These are phyloP conservation scores for Mrakiaceae sp. DNA, from an alignment of 1,284 basidiomycete genomes.

Conservation along the genomic window DNA sequence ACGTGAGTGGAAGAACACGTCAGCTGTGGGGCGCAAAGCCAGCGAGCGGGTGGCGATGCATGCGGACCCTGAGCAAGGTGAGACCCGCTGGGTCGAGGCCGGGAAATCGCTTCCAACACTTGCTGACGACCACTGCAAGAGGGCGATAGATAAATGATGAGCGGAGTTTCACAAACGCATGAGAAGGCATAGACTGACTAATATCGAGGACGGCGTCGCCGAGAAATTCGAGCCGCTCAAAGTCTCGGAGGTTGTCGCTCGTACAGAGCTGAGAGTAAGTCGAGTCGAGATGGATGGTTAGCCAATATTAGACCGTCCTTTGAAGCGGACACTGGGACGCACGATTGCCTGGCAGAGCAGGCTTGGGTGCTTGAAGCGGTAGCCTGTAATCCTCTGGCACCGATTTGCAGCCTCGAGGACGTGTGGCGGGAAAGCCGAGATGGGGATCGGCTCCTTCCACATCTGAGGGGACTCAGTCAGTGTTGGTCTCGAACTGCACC, in stretches of 20 bases:
- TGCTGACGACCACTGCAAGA: background rate
- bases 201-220: slow-evolving; percentile 73
- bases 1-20: slow-evolving; percentile 6
- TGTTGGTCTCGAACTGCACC: background rate
- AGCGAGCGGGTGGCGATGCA: background rate
- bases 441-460: background rate
- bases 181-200: slow-evolving; percentile 38
- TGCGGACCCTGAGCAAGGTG: background rate
- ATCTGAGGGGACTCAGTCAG: background rate
- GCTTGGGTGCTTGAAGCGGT: slow-evolving; percentile 47
- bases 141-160: background rate
- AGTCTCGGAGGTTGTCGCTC: background rate
- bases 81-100: background rate
- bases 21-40: background rate
- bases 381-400: slow-evolving; percentile 52
- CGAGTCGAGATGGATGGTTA: slow-evolving; percentile 44
- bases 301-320: background rate
- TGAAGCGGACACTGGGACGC: slow-evolving; percentile 20
- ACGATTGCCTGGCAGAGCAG: slow-evolving; percentile 62
- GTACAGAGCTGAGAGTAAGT: slow-evolving; percentile 46
- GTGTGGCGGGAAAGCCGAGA: background rate
- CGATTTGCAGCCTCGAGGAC: slow-evolving; percentile 18
- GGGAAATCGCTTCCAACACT: background rate
- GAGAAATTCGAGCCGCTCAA: slow-evolving; percentile 62
- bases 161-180: background rate